Evolutionary conservation across 2,329 filamentous ascomycete species (phyloP), one percentile per base, ranked within the genome.

Genomic region (Alternaria alternata): DNA sequence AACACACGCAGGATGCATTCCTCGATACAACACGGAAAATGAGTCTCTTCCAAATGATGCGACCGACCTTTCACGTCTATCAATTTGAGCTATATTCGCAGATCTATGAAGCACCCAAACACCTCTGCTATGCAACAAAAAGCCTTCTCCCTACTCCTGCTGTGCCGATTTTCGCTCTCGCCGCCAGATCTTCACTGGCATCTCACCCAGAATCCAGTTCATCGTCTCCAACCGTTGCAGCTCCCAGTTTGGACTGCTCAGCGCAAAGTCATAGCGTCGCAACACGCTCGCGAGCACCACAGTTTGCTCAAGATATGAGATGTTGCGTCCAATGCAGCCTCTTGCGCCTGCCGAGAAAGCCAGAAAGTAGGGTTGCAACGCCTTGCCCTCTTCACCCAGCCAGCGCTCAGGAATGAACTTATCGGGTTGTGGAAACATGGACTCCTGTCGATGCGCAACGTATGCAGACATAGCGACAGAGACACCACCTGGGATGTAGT

Each of bases 381-480:
- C 57, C 55, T 74, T 74, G 34, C 71, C 72, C 43, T 71, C 68
- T 30, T 78, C 75, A 5, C 72, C 68, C 5, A 82, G 62, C 70
- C 72, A 80, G n/a, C 78, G 67, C 61, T 78, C 77, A 0, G 78
- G 76, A 36, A 74, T 66, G 36, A 70, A 78, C 41, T 66, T 62
- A 28, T 75, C 68, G n/a, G 76, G 70, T 28, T 75, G 64, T 12
- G 66, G 65, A 43, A 76, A 79, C 26, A 71, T 67, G 3, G 59
- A 57, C 22, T 69, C 62, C 5, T 72, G 63, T 49, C 66, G 67
- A 60, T 71, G 86, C 7, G 85, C 79, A 2, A 84, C 82, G 64
- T 84, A 85, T 8, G 84, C 81, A 7, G 82, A 82, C 62, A 75
- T 66, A 47, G 71, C 57, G 34, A 75, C 61, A 14, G 75, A 63